Evolutionary conservation across 805 yeast genomes (phyloP).

Genomic region (Sugiyamaella floridensis): DNA sequence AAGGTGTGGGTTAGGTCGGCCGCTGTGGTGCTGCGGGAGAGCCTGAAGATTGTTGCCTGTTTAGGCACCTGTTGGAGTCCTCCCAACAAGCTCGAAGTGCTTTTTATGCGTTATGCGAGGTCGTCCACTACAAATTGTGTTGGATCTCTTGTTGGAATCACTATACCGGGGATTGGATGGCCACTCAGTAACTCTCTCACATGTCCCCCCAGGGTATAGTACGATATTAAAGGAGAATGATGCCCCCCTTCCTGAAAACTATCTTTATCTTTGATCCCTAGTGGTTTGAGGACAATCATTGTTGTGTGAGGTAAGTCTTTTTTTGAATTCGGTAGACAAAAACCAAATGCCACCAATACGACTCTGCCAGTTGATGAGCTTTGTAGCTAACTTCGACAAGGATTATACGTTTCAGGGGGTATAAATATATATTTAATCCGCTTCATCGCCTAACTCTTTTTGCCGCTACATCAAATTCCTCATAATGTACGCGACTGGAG

Average conservation of each 20-base stretch:
- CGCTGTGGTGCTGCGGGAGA: neutral
- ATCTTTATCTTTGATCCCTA: neutral
- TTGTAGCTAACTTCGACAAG: too few relatives aligned
- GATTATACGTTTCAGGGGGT: too few relatives aligned
- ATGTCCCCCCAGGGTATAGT: neutral
- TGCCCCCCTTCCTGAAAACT: neutral
- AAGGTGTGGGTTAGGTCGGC: neutral
- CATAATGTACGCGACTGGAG: slow-evolving; percentile 19
- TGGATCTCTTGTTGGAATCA: neutral
- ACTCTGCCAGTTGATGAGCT: neutral
- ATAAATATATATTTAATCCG: too few relatives aligned
- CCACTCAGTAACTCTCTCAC: neutral
- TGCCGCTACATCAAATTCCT: neutral
- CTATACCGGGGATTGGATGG: neutral
- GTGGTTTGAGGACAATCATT: neutral
- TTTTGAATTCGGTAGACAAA: neutral
- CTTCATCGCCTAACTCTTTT: too few relatives aligned
- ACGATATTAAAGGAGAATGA: neutral
- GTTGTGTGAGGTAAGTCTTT: neutral
- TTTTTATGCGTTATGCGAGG: neutral
- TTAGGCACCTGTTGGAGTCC: neutral
- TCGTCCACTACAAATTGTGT: neutral
- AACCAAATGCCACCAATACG: neutral
- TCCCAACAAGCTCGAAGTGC: neutral
- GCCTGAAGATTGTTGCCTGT: neutral